A percentile compares a stretch with the other conserved stretches of the same genome.
Evolutionary conservation across 1,284 basidiomycete genomes (phyloP).

Genomic region (Grifola frondosa): DNA sequence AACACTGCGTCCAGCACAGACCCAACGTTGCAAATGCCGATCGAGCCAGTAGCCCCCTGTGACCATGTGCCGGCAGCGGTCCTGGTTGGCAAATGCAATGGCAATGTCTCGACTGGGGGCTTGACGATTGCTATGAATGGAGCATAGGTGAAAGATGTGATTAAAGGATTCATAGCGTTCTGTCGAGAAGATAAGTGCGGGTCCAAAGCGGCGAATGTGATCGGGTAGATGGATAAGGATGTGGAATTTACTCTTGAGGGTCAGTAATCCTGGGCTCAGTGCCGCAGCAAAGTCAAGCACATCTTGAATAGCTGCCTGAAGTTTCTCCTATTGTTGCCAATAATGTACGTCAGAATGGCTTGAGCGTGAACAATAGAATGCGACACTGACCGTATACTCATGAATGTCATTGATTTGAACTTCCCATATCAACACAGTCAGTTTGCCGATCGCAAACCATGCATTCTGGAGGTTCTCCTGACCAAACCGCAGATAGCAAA

Average conservation of each 20-base stretch:
- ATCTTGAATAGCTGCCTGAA: slow-evolving; percentile 15
- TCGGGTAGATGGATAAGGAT: slow-evolving; percentile 16
- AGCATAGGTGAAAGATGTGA: slow-evolving; percentile 17
- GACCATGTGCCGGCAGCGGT: slow-evolving; percentile 10
- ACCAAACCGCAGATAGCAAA: slow-evolving; percentile 29
- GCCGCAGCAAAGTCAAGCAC: slow-evolving; percentile 10
- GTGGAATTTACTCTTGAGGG: slow-evolving; percentile 19
- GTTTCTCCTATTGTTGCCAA: slow-evolving; percentile 1
- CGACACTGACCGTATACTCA: slow-evolving; percentile 25
- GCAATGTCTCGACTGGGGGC: slow-evolving; percentile 21
- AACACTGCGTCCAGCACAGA: slow-evolving; percentile 4
- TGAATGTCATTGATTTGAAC: slow-evolving; percentile 24
- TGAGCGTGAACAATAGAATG: neutral
- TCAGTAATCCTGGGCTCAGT: slow-evolving; percentile 11
- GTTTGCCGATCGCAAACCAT: slow-evolving; percentile 24
- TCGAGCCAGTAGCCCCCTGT: slow-evolving; percentile 19
- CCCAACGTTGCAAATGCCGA: neutral
- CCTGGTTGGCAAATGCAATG: slow-evolving; percentile 14
- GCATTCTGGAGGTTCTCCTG: slow-evolving; percentile 16
- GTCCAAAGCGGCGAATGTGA: slow-evolving; percentile 17
- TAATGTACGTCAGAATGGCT: too few relatives aligned
- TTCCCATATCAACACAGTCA: slow-evolving; percentile 30
- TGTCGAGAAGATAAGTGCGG: slow-evolving; percentile 20
- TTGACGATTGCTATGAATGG: slow-evolving; percentile 22
- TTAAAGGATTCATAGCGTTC: slow-evolving; percentile 25